Conservation (phyloP, 805 yeast species). For the Spathaspora gorwiae region DNA sequence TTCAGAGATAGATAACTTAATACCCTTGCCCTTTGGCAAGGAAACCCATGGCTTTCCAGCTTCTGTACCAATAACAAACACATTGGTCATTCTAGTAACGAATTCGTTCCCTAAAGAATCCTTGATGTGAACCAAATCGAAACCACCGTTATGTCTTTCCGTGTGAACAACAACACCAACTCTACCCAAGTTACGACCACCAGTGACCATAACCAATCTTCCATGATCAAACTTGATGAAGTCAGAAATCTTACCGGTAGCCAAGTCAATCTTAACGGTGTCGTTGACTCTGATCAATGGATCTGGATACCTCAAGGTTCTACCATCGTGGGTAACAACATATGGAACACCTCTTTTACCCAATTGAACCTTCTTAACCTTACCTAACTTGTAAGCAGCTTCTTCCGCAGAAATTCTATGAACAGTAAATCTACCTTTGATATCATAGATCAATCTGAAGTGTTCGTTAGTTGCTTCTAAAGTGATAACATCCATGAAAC, state of each 20-base stretch:
- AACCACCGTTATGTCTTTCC: constrained; percentile 41
- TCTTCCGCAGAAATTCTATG: constrained; percentile 99
- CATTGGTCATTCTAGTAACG: constrained; percentile 39
- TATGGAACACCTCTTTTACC: constrained; percentile 99
- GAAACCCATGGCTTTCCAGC: constrained; percentile 38
- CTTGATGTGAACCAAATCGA: constrained; percentile 39
- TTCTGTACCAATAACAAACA: constrained; percentile 37
- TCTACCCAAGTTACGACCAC: constrained; percentile 42
- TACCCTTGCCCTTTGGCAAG: constrained; percentile 43
- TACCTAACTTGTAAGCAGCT: constrained; percentile 96
- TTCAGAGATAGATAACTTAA: constrained; percentile 37
- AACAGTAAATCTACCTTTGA: constrained; percentile 98
- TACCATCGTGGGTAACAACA: constrained; percentile 99
- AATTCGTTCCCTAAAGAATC: constrained; percentile 37
- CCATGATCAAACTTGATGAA: constrained; percentile 38
- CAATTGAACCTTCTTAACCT: constrained; percentile 96
- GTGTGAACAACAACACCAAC: constrained; percentile 39
- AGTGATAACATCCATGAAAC: constrained; percentile 98
- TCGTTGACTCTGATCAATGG: constrained; percentile 96
- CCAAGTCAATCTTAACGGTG: constrained; percentile 95
- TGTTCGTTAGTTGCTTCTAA: constrained; percentile 98
- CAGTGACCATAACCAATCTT: constrained; percentile 40
- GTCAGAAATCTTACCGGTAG: constrained; percentile 83
- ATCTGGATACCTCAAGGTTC: constrained; percentile 99
- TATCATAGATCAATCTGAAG: constrained; percentile 98